Evolutionary conservation across 75 land plant genomes (phyloP).

Genomic region (Pinus taeda): DNA sequence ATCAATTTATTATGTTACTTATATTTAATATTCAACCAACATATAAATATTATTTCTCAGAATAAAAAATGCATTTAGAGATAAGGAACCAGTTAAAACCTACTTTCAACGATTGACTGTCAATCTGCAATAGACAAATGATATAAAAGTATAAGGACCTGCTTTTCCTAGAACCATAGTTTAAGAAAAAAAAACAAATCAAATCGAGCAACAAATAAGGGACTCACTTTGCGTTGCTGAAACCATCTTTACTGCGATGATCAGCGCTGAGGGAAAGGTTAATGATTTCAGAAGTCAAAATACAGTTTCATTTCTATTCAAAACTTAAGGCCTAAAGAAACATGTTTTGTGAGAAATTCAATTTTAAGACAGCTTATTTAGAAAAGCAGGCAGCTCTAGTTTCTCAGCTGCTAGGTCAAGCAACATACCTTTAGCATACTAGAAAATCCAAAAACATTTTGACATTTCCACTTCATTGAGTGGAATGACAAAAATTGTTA

Average conservation of each 20-base stretch:
- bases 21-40: no score
- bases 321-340: background rate
- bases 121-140: background rate
- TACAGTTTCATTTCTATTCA: background rate
- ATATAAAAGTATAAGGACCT: background rate
- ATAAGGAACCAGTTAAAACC: background rate
- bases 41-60: background rate
- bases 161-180: background rate
- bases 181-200: background rate
- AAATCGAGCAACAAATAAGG: background rate
- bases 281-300: background rate
- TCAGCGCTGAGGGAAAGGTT: background rate
- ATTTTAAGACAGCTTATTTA: background rate
- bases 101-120: background rate
- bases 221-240: background rate
- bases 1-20: no score
- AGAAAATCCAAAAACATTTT: no score
- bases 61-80: background rate
- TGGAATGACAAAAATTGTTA: no score
- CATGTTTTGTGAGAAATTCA: background rate
- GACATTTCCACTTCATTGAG: no score
- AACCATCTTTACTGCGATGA: background rate
- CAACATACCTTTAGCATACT: no score
- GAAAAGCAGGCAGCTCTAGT: no score
- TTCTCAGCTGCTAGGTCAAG: no score